Evolutionary conservation across 2,329 filamentous ascomycete species (phyloP), one percentile per base, ranked within the genome.

Genomic region (Bipolaris oryzae): DNA sequence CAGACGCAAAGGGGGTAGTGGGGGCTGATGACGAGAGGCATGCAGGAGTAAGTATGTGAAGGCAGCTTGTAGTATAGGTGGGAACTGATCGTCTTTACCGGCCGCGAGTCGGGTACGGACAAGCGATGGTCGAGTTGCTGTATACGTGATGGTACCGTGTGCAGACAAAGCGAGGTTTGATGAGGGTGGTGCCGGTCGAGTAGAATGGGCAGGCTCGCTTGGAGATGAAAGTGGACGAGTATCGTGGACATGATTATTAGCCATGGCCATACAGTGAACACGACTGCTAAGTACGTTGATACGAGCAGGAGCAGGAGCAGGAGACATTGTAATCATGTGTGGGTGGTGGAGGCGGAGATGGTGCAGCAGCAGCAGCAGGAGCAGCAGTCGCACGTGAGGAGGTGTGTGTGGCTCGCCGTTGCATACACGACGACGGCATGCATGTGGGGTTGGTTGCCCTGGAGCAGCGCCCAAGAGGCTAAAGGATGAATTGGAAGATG

Each of bases 41-140:
- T 47, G 47, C 11, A 11, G 11, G 15, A 35, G 33, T 31, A 21
- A 35, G 33, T 31, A 21, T 46, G 11, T 34, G 31, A 35, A 18
- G 34, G 11, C 45, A 23, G 18, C 15, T 44, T 34, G 21, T 9
- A 18, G 28, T 13, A 31, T 31, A 31, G 28, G 28, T 13, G 33
- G 28, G 28, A 51, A 31, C 21, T 41, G 35, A 51, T 42, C 28
- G 39, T 42, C 45, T 23, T 20, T 38, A 5, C 45, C 45, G 45
- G 11, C 9, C 21, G 20, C 25, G 33, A 20, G 33, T 48, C 41
- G 57, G 42, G 16, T 43, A 35, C 20, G 18, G 7, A 23, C 50
- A 53, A 54, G 60, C 53, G 55, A 61, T 23, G 46, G 42, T 38
- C 41, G 42, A 34, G 20, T 38, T 16, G 16, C 18, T 18, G 37